Evolutionary conservation across 495 filamentous ascomycete genomes (phyloP), one percentile per base, ranked within the genome.

Genomic region (Apiosordaria backusii): DNA sequence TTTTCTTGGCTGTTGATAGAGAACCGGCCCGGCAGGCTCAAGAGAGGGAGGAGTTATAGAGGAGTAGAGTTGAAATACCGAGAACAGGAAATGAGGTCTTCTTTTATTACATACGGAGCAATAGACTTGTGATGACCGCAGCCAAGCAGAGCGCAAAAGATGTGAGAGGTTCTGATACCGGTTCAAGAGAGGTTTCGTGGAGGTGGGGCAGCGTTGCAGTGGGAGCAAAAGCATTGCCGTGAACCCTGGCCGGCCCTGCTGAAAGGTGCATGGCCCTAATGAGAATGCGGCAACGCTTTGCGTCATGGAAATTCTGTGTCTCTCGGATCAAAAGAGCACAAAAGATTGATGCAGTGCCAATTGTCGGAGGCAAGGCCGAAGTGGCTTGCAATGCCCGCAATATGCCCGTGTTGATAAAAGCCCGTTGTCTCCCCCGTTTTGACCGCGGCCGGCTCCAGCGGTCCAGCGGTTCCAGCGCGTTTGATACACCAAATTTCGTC

Each of bases 311-410:
- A 18, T 60, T 24, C 22, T 7, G 57, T 26, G 22, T 59, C 22
- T 5, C 23, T 7, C 13, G 22, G 22, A n/a, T 26, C 22, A 9
- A 59, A n/a, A 27, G 57, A 27, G 26, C 58, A 19, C 58, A 60
- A 35, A 26, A 59, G 52, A 55, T 55, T 55, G 58, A 60, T 60
- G 58, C 22, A 26, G 35, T 18, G 57, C 57, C 57, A 59, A 59
- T 23, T 3, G 18, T 26, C 25, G 27, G 18, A 29, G 58, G 40
- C 58, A 60, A 60, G 58, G 58, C 18, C 57, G 16, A 13, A 45
- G 19, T 59, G 23, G 16, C 24, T 25, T 6, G 10, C 24, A 4
- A 59, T 18, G 7, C 57, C n/a, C n/a, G n/a, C n/a, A n/a, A n/a
- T n/a, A n/a, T n/a, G n/a, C n/a, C n/a, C 18, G 16, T 29, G 57